Evolutionary conservation across 1,139 yeast species (phyloP), one percentile per base, ranked within the genome.

Genomic region (Protomyces inouyei): DNA sequence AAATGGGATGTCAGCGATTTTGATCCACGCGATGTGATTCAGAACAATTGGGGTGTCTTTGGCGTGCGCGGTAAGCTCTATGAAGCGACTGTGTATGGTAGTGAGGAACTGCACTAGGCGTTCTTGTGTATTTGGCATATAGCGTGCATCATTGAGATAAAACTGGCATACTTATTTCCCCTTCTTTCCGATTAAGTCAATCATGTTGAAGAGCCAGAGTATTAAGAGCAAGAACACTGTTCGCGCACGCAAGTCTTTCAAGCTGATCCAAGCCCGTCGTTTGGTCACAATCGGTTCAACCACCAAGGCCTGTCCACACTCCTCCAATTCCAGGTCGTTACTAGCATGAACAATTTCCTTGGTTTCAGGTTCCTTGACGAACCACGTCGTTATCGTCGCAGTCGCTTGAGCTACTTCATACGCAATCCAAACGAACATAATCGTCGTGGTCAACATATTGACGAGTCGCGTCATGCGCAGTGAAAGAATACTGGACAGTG

Each of bases 21-120:
- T 32, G 55, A 60, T 16, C 59, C 59, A 4, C 51, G 59, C 18
- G 64, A 60, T 25, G 54, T 60, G 45, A 55, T 54, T 23, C 64
- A 60, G 55, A 60, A 60, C 43, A 60, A 60, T 35, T 60, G 53
- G 53, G 64, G 64, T 23, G 64, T 60, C 38, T 60, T 54, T 36
- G 64, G 64, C 10, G 59, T 60, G n/a, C 53, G 64, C 16, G 64
- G 64, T 6, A 60, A 60, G 43, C 51, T 60, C 40, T 60, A 60
- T 37, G 59, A 60, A 35, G 57, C 64, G 35, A 55, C 54, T 9
- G 55, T 38, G 28, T 59, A 59, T 32, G 63, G 63, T 9, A 52
- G 57, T 12, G 48, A 43, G 48, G 48, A 43, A 18, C 12, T 43
- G 48, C 48, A 43, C 25, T 43, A 43, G 43, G 14, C 16, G 14